Evolutionary conservation across 2,329 filamentous ascomycete genomes (phyloP).

Genomic region (Lachnellula willkommii): DNA sequence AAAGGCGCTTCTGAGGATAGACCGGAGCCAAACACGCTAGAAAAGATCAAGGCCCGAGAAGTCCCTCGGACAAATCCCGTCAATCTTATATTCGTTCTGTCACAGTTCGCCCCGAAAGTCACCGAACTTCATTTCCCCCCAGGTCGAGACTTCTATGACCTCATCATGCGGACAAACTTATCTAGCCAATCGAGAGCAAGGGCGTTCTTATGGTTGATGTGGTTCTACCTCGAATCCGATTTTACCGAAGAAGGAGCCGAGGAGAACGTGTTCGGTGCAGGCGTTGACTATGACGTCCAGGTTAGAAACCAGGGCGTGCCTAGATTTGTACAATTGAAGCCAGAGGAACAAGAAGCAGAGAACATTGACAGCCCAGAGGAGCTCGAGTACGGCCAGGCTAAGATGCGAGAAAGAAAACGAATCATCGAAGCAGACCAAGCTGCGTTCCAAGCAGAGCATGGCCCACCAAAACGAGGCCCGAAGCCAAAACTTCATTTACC

Average conservation of each 20-base stretch:
- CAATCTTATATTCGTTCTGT: conserved; percentile 92
- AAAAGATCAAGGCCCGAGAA: conserved; percentile 68
- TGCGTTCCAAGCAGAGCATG: conserved; percentile 32
- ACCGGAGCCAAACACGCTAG: conserved; percentile 75
- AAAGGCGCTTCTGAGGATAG: conserved; percentile 94
- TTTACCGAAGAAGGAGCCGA: conserved; percentile 83
- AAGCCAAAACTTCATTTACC: conserved; percentile 34
- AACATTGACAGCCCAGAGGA: conserved; percentile 71
- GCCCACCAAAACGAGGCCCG: conserved; percentile 51
- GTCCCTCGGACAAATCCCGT: conserved; percentile 90
- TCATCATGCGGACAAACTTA: conserved; percentile 84
- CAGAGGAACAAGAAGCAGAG: conserved; percentile 62
- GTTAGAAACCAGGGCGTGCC: conserved; percentile 67
- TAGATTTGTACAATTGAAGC: conserved; percentile 54
- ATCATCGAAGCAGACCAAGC: conserved; percentile 71
- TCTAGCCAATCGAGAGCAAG: conserved; percentile 77
- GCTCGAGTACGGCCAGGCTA: conserved; percentile 63
- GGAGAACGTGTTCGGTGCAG: conserved; percentile 82
- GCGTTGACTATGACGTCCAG: conserved; percentile 59
- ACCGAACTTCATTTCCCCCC: conserved; percentile 88
- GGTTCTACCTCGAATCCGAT: conserved; percentile 97
- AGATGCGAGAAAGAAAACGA: conserved; percentile 67
- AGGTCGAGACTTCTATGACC: conserved; percentile 86
- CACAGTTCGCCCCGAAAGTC: conserved; percentile 82
- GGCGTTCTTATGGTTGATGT: conserved; percentile 96